Base-by-base conservation (phyloP, 305 asterid genomes). In the Fraxinus angustifolia region DNA sequence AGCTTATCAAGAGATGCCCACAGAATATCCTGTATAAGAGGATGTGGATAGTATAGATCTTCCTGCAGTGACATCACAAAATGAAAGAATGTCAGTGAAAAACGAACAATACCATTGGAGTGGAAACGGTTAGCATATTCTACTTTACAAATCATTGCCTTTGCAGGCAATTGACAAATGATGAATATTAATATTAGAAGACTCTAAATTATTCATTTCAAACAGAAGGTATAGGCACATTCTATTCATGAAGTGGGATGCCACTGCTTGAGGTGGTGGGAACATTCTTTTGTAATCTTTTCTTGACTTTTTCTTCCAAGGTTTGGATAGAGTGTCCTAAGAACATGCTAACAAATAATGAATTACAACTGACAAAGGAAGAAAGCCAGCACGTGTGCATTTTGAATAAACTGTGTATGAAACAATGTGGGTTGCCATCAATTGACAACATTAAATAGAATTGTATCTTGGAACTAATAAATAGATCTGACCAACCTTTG, bases 1-100 rank as follows among this genome's bases (percentile, higher is more conserved):
- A 89, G 17, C 78, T 89, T 65, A 26, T 90, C 83, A n/a, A 89
- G 87, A 70, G 87, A 86, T 5, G 84, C 91, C 91, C 92, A 89
- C 4, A 87, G 8, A 81, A 84, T 26, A 76, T 90, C 92, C 81
- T 88, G 93, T 2, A 83, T 14, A 0, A 87, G 12, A n/a, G 90
- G 87, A 26, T 87, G 92, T 0, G 90, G 90, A 71, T 79, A 80
- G 71, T 87, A 89, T 21, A 89, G 82, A 70, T 88, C 91, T 75
- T 88, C 93, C 93, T 82, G 76, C 35, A 6, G 16, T 3, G 30
- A 58, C 28, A 45, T 36, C 21, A 62, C 10, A 78, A 5, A 62
- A 23, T 23, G 34, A 62, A 23, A 62, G 1, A 5, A 62, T 8
- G 17, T 48, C 34, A 65, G 73, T 10, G n/a, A 23, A 67, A 67